phyloP scores from a whole-genome alignment of 495 filamentous ascomycete genomes.

The Daldinia decipiens region DNA sequence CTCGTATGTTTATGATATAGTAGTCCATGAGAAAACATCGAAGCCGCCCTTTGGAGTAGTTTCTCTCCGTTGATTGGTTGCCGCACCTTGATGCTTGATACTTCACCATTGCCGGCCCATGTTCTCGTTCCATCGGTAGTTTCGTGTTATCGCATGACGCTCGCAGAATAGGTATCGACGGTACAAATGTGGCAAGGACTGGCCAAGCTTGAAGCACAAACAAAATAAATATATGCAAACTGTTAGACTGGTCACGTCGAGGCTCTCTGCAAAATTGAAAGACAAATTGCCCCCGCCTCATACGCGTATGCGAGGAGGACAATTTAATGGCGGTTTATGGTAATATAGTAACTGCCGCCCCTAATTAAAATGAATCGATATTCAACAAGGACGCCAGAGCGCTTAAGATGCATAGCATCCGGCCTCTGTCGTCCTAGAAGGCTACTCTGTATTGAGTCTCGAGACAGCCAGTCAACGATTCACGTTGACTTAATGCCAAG shows the following conservation, averaged over 20 bases:
- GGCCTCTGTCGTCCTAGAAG: not conserved
- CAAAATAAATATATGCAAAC: constrained; percentile 18
- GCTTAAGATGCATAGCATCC: not conserved
- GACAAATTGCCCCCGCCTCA: constrained; percentile 12
- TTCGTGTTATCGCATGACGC: constrained; percentile 24
- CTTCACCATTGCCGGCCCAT: constrained; percentile 18
- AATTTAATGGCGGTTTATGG: not conserved
- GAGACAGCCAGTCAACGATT: not conserved
- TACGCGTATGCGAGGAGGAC: constrained; percentile 7
- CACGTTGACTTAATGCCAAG: not conserved
- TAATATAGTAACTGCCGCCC: constrained; percentile 14
- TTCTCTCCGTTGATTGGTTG: constrained; percentile 3
- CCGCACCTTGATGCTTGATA: constrained; percentile 15
- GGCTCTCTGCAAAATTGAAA: constrained; percentile 14
- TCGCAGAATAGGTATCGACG: constrained; percentile 19
- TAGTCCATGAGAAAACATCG: constrained; percentile 22
- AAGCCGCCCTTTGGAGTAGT: constrained; percentile 32
- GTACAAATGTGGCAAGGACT: constrained; percentile 10
- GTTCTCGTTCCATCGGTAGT: constrained; percentile 2
- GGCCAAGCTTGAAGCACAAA: constrained; percentile 11
- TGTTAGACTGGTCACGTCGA: constrained; percentile 14
- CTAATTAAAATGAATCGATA: constrained; percentile 1
- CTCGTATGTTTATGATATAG: constrained; percentile 17
- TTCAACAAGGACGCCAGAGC: not conserved
- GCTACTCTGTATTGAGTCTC: constrained; percentile 10